Conservation (phyloP, 495 filamentous ascomycete genomes). For the Podospora conica region DNA sequence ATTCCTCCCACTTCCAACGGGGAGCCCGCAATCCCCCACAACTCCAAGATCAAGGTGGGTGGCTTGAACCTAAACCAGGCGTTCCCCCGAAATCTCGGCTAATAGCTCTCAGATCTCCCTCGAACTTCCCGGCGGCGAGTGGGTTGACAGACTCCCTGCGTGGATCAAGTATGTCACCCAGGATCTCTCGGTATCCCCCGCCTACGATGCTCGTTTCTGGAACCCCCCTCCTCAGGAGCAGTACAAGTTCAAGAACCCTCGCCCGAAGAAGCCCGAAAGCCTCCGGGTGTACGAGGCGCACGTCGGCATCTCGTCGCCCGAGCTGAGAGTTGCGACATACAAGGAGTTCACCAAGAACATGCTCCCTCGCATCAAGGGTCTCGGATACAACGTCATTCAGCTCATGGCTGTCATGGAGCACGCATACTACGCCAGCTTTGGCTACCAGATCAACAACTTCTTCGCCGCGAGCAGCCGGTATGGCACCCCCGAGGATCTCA, state of each 20-base stretch:
- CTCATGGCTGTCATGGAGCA: constrained; percentile 99
- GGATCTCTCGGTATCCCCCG: constrained; percentile 77
- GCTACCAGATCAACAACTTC: constrained; percentile 97
- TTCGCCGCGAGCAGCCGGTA: constrained; percentile 97
- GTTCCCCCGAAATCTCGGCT: not conserved
- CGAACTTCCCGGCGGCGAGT: constrained; percentile 67
- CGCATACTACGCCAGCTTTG: constrained; percentile 98
- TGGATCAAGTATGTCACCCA: constrained; percentile 98
- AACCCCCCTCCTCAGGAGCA: constrained; percentile 70
- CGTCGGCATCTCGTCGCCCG: constrained; percentile 92
- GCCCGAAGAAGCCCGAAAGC: constrained; percentile 78
- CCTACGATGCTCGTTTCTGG: constrained; percentile 96
- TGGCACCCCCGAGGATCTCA: constrained; percentile 88
- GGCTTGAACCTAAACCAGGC: not conserved
- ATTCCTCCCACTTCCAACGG: constrained; percentile 66
- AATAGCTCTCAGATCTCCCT: constrained; percentile 64
- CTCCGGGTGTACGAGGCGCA: constrained; percentile 95
- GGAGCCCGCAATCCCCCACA: constrained; percentile 75
- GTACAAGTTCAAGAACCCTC: constrained; percentile 76
- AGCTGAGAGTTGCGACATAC: constrained; percentile 82
- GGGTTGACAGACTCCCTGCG: constrained; percentile 81
- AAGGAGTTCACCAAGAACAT: constrained; percentile 93
- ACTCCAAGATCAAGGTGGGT: constrained; percentile 89
- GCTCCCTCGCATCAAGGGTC: constrained; percentile 80
- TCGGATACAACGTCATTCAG: constrained; percentile 97